A percentile compares a stretch with the other conserved stretches of the same genome.
phyloP scores from a whole-genome alignment of 164 flowering plant genomes.

The Hamamelis virginiana region DNA sequence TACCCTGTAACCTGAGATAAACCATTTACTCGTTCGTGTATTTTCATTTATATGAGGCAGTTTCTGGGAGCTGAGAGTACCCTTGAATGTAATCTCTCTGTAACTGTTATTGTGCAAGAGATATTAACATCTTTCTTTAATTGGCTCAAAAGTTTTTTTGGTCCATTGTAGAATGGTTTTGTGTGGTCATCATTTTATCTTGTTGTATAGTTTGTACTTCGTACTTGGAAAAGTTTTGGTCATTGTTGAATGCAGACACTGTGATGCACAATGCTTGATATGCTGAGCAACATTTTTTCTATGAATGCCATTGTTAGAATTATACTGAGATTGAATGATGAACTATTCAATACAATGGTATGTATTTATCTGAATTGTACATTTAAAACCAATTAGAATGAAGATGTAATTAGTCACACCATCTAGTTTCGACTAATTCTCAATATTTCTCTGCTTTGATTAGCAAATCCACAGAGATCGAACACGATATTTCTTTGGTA shows the following conservation, averaged over 20 bases:
- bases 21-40: neutral
- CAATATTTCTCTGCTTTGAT: too few species aligned
- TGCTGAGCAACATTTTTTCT: too few species aligned
- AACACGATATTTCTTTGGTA: too few species aligned
- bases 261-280: neutral
- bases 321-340: too few species aligned
- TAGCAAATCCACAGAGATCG: too few species aligned
- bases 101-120: slow-evolving; percentile 5
- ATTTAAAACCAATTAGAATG: too few species aligned
- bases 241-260: neutral
- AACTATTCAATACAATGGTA: too few species aligned
- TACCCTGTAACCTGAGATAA: neutral
- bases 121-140: neutral
- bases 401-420: too few species aligned
- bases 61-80: neutral
- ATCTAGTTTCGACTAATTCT: too few species aligned
- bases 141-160: neutral
- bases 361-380: too few species aligned
- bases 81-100: neutral
- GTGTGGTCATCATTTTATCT: neutral
- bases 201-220: neutral
- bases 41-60: slow-evolving; percentile 4
- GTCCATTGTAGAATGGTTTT: neutral
- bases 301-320: too few species aligned
- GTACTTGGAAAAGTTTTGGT: neutral